Conservation (phyloP, 139 green algal genomes). For the Tetraselmis striata region DNA sequence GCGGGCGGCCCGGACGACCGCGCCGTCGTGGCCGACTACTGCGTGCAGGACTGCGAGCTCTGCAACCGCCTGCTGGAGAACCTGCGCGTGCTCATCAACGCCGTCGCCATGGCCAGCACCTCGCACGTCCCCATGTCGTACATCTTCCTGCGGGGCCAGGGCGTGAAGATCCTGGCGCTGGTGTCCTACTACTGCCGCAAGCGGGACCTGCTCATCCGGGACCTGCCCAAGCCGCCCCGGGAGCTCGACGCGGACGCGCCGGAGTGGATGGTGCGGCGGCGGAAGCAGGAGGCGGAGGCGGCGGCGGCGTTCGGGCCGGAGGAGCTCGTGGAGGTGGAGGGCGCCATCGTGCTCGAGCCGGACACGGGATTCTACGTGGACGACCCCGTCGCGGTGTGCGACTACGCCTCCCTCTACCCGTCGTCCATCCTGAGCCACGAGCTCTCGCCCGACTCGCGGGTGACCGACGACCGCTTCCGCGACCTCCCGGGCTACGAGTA, state of each 20-base stretch:
- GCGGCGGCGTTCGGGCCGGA: neutral
- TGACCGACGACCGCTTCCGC: slow-evolving; percentile 9
- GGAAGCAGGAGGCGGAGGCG: neutral
- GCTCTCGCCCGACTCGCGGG: slow-evolving; percentile 14
- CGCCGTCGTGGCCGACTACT: slow-evolving; percentile 20
- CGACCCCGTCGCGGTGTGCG: slow-evolving; percentile 15
- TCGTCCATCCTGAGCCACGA: slow-evolving; percentile 20
- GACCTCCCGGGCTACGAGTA: slow-evolving; percentile 21
- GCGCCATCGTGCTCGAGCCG: slow-evolving; percentile 23
- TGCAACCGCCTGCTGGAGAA: slow-evolving; percentile 7
- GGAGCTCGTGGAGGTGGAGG: slow-evolving; percentile 14
- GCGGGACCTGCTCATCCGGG: neutral
- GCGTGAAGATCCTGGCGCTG: slow-evolving; percentile 25
- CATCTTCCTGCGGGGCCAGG: slow-evolving; percentile 32
- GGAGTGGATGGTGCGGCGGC: neutral
- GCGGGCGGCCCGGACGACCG: slow-evolving; percentile 12
- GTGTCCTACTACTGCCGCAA: neutral
- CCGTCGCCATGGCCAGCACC: slow-evolving; percentile 26
- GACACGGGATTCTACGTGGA: slow-evolving; percentile 20
- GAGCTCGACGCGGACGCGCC: neutral
- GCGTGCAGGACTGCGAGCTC: slow-evolving; percentile 29
- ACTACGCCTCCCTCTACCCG: slow-evolving; percentile 27
- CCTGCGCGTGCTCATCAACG: slow-evolving; percentile 20
- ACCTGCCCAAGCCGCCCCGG: neutral
- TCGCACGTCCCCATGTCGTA: slow-evolving; percentile 22